Evolutionary conservation across 257 asterid genomes (phyloP).

Genomic region (Mitragyna speciosa): DNA sequence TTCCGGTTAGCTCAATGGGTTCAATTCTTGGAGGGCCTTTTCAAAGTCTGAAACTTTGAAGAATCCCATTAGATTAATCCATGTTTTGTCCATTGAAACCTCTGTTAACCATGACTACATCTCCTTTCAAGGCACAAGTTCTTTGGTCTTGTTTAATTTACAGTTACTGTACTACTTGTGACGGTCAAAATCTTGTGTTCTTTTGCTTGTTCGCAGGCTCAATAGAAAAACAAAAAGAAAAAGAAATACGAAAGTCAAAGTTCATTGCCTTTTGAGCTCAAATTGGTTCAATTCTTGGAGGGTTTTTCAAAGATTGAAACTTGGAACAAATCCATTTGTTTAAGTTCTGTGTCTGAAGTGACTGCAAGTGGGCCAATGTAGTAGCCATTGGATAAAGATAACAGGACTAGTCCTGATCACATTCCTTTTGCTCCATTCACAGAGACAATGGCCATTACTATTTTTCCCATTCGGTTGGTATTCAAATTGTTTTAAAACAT

Average conservation of each 20-base stretch:
- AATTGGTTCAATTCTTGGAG: conserved; percentile 34
- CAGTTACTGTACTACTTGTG: background rate
- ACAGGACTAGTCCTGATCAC: background rate
- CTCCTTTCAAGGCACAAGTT: background rate
- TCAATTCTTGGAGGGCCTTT: conserved; percentile 36
- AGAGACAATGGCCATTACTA: conserved; percentile 18
- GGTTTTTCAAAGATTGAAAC: conserved; percentile 26
- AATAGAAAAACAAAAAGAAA: background rate
- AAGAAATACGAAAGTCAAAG: background rate
- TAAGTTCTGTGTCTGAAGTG: conserved; percentile 21
- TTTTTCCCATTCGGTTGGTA: conserved; percentile 29
- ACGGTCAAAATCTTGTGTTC: background rate
- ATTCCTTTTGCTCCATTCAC: conserved; percentile 22
- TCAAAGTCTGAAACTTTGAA: conserved; percentile 14
- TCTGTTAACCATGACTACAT: conserved; percentile 16
- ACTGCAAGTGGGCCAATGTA: conserved; percentile 44
- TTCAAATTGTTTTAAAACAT: conserved; percentile 3
- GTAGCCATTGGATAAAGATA: conserved; percentile 32
- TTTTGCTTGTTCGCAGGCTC: background rate
- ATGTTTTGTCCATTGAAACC: conserved; percentile 14
- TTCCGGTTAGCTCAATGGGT: conserved; percentile 8
- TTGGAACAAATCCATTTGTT: conserved; percentile 23
- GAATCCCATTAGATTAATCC: conserved; percentile 21
- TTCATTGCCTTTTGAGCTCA: background rate
- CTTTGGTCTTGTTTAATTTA: conserved; percentile 5